Conservation (phyloP, 345 rosid genomes). For the Turnera subulata region DNA sequence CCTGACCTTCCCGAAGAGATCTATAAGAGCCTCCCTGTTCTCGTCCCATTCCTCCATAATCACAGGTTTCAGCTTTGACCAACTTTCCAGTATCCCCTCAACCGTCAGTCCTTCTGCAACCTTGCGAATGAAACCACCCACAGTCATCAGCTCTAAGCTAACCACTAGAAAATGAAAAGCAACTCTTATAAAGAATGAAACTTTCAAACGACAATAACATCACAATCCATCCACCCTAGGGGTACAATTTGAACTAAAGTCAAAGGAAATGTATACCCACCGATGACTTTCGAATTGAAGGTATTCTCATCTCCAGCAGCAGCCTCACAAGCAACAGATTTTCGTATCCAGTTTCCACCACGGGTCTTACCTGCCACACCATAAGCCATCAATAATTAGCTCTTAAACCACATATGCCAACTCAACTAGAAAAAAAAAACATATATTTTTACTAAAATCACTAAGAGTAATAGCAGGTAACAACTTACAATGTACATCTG, state of each 20-base stretch:
- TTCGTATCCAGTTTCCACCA: constrained; percentile 94
- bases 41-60: constrained; percentile 84
- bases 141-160: constrained; percentile 14
- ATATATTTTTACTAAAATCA: too few relatives aligned
- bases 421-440: neutral
- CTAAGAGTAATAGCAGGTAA: neutral
- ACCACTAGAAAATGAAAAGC: neutral
- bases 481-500: constrained; percentile 71
- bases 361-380: constrained; percentile 74
- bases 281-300: constrained; percentile 65
- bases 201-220: neutral
- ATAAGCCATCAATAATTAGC: constrained; percentile 11
- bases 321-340: constrained; percentile 73
- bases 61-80: constrained; percentile 74
- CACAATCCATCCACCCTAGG: constrained; percentile 7
- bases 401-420: neutral
- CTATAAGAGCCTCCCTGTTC: constrained; percentile 54
- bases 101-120: constrained; percentile 70
- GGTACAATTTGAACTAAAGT: constrained; percentile 5
- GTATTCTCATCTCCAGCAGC: constrained; percentile 65
- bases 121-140: constrained; percentile 36
- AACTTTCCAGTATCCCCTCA: constrained; percentile 63
- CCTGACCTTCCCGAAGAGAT: constrained; percentile 80
- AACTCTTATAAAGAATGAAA: neutral
- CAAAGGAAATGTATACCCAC: constrained; percentile 36